Conservation (phyloP, 257 asterid genomes). For the Solanum chiquidenum region DNA sequence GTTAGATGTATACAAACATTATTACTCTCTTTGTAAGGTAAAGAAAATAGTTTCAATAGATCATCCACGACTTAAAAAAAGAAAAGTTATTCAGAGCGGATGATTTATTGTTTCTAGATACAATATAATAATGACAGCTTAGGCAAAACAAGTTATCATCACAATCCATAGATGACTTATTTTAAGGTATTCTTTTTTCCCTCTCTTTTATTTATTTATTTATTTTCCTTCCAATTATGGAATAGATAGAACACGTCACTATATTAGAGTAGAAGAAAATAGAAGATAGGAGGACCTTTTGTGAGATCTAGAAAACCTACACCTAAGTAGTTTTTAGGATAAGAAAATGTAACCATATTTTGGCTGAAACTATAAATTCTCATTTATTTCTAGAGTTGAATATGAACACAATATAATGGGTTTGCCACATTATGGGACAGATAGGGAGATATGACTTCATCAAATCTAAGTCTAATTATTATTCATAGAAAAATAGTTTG, state of each 20-base stretch:
- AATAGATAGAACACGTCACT: not conserved
- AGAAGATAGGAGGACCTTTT: not conserved
- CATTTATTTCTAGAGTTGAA: not conserved
- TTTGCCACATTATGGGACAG: not conserved
- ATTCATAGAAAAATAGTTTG: not conserved
- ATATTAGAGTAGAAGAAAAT: not conserved
- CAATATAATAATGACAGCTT: not conserved
- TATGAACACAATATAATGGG: not conserved
- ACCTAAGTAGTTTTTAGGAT: not conserved
- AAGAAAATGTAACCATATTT: not conserved
- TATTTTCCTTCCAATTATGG: not conserved
- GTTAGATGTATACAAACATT: not conserved
- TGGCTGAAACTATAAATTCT: not conserved
- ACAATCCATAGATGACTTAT: not conserved
- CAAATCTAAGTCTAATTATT: not conserved
- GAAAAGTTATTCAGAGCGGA: not conserved
- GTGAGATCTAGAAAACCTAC: not conserved
- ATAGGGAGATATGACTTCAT: not conserved
- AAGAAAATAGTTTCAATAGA: accelerated
- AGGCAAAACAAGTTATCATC: not conserved
- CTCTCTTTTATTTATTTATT: not conserved
- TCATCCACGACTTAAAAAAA: not conserved
- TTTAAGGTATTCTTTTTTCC: not conserved
- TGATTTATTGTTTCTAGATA: not conserved
- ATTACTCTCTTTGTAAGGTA: not conserved